Percentiles rank a stretch among this genome's conserved stretches.
These are phyloP conservation scores for Beauveria rudraprayagi DNA, from an alignment of 2,329 filamentous ascomycete genomes.

Conservation along the genomic window DNA sequence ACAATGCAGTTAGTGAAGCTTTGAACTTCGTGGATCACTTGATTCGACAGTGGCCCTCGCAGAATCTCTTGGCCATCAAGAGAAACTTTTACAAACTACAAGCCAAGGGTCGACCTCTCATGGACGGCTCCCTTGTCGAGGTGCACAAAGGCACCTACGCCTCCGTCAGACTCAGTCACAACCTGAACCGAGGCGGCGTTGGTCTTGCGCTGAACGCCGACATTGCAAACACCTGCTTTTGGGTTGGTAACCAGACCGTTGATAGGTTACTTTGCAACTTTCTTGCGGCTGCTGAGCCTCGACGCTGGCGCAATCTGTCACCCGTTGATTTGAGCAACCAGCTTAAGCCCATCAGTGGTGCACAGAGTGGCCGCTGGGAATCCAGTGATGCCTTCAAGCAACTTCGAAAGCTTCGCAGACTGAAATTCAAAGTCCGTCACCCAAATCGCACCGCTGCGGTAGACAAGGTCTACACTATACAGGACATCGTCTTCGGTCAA, in stretches of 20 bases:
- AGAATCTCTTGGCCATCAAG: conserved; percentile 62
- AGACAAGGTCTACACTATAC: conserved; percentile 43
- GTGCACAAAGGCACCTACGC: conserved; percentile 87
- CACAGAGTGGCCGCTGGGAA: conserved; percentile 18
- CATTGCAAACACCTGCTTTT: conserved; percentile 87
- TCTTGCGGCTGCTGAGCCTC: conserved; percentile 22
- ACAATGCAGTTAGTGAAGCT: conserved; percentile 63
- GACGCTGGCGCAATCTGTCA: conserved; percentile 20
- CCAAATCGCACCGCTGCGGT: conserved; percentile 32
- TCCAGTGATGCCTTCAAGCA: conserved; percentile 46
- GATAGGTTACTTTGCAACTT: conserved; percentile 30
- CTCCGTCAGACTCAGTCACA: conserved; percentile 67
- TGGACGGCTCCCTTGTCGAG: conserved; percentile 50
- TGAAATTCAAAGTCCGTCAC: conserved; percentile 51
- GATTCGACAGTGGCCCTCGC: conserved; percentile 69
- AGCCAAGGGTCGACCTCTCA: conserved; percentile 45
- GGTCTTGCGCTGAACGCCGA: conserved; percentile 80
- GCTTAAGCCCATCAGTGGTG: conserved; percentile 27
- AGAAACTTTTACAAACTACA: conserved; percentile 67
- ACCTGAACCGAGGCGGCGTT: conserved; percentile 38
- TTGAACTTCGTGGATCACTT: conserved; percentile 90
- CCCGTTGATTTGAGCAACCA: conserved; percentile 20
- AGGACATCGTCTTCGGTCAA: conserved; percentile 40
- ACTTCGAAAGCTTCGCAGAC: conserved; percentile 44
- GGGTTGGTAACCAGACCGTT: conserved; percentile 40